Percentiles rank a stretch among this genome's conserved stretches.
These are phyloP conservation scores for Obelidium mucronatum DNA, from an alignment of 192 early-diverging fungal genomes.

Conservation along the genomic window DNA sequence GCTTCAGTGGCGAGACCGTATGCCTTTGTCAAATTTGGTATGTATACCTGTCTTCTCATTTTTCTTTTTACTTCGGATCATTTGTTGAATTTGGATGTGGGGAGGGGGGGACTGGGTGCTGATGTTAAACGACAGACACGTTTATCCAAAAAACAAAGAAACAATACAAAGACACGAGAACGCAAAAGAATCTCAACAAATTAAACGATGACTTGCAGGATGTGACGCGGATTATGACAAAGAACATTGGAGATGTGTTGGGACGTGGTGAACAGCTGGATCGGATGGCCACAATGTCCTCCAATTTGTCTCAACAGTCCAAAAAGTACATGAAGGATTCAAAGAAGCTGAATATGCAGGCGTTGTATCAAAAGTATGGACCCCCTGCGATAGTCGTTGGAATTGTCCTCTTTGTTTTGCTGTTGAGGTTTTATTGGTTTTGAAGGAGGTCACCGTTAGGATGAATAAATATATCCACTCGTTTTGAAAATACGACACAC, in stretches of 20 bases:
- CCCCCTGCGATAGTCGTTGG: constrained; percentile 80
- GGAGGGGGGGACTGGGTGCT: neutral
- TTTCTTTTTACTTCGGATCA: neutral
- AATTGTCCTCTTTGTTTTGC: constrained; percentile 84
- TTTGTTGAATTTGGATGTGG: no score
- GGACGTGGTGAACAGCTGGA: constrained; percentile 88
- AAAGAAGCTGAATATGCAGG: constrained; percentile 86
- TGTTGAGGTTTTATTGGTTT: constrained; percentile 66
- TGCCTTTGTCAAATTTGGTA: constrained; percentile 97
- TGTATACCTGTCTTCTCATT: neutral
- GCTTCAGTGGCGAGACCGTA: constrained; percentile 89
- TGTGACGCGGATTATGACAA: constrained; percentile 97
- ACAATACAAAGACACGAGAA: constrained; percentile 94
- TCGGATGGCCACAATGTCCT: constrained; percentile 73
- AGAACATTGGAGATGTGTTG: constrained; percentile 95
- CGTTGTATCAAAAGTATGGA: constrained; percentile 94
- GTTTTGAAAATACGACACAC: neutral
- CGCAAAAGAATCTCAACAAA: constrained; percentile 89
- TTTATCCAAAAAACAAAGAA: constrained; percentile 99
- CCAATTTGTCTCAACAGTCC: constrained; percentile 72
- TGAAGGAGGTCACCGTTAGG: no score
- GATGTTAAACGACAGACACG: constrained; percentile 68
- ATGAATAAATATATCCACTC: neutral
- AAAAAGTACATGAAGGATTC: constrained; percentile 88
- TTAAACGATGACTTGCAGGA: constrained; percentile 96